Base-by-base conservation (phyloP, 805 yeast genomes). In the Yarrowia hollandica region DNA sequence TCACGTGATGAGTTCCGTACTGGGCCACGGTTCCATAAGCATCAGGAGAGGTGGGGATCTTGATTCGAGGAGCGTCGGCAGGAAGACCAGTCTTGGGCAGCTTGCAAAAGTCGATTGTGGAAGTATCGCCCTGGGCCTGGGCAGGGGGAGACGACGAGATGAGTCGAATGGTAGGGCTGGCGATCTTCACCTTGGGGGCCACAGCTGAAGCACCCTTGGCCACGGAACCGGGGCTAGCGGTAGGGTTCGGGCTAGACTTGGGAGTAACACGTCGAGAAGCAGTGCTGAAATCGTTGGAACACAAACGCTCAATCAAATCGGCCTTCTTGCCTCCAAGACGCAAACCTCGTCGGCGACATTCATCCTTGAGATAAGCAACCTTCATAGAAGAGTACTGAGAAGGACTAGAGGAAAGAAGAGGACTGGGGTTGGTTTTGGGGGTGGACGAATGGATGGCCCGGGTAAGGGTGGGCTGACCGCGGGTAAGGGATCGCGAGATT, bases 301-400 rank as follows among this genome's bases (percentile, higher is more conserved):
- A 62, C 15, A 72, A 57, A 11, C 75, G 69, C 59, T 68, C 75
- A 22, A 84, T 75, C 21, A 85, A 71, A 26, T 85, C 88, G 9
- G 77, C 69, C 66, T 85, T 85, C 52, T 76, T 76, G 12, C 90
- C 90, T n/a, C 81, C 72, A 0, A 83, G 78, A 64, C 79, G 82
- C 61, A 85, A 69, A 0, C 88, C 87, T 62, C 85, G 77, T 60
- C 72, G 73, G 60, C 80, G 79, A 67, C 88, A 83, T 67, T 84
- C 88, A 56, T 68, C 69, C 66, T 81, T 83, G 64, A 85, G 74
- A 1, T 81, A 75, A 58, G 79, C 78, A 35, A 84, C 71, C 39
- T 81, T 81, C 80, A 83, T 78, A 9, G 68, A 62, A 21, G 68
- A 50, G 62, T 67, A 71, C 44, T 67, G 68, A 15, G 67, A 55